Evolutionary conservation across 768 basidiomycete genomes (phyloP).

Genomic region (Lentinus tigrinus): DNA sequence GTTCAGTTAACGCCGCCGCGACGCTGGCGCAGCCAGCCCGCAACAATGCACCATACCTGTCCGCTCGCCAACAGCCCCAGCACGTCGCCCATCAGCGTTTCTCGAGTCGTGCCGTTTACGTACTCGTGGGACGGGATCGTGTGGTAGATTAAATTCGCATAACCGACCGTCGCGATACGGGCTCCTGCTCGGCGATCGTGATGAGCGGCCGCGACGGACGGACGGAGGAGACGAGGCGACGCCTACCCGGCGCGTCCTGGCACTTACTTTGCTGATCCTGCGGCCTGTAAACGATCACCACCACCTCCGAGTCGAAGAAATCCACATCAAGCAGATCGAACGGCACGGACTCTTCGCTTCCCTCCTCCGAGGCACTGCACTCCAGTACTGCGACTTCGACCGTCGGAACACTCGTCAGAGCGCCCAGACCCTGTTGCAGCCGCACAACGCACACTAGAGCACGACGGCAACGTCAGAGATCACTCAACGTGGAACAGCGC

Average conservation of each 20-base stretch:
- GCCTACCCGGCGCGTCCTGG: slow-evolving; percentile 13
- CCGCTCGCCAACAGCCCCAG: slow-evolving; percentile 57
- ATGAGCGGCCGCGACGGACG: slow-evolving; percentile 26
- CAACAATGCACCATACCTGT: slow-evolving; percentile 41
- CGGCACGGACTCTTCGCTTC: slow-evolving; percentile 36
- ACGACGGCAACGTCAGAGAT: slow-evolving; percentile 4
- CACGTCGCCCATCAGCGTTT: slow-evolving; percentile 63
- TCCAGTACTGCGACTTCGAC: slow-evolving; percentile 51
- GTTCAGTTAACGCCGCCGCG: background rate
- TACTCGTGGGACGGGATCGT: slow-evolving; percentile 39
- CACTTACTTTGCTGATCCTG: slow-evolving; percentile 33
- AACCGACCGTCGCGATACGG: slow-evolving; percentile 63
- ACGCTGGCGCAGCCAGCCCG: background rate
- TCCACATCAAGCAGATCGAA: slow-evolving; percentile 64
- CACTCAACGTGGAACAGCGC: slow-evolving; percentile 1
- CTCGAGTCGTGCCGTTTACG: slow-evolving; percentile 56
- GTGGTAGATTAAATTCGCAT: slow-evolving; percentile 61
- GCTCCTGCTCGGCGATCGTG: slow-evolving; percentile 46
- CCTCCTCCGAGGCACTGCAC: slow-evolving; percentile 45
- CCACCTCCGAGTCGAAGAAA: slow-evolving; percentile 75
- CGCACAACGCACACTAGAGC: slow-evolving; percentile 56
- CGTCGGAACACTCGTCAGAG: slow-evolving; percentile 36
- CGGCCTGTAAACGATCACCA: slow-evolving; percentile 64
- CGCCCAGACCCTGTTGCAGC: slow-evolving; percentile 46
- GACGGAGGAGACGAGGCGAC: background rate